These are phyloP conservation scores for Plantago coronopus DNA, from an alignment of 305 asterid species.

Conservation along the genomic window DNA sequence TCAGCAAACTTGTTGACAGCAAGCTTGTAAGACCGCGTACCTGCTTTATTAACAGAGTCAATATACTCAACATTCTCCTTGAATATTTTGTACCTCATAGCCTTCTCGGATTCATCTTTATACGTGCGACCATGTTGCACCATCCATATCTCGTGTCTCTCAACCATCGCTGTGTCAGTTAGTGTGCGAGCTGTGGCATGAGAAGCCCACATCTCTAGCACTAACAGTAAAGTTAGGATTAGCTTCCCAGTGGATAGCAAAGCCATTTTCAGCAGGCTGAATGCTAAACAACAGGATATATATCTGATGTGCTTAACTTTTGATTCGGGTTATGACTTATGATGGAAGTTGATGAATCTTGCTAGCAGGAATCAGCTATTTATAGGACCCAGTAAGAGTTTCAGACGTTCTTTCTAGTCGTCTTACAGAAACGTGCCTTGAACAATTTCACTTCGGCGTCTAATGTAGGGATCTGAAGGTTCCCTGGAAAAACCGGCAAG, in stretches of 20 bases:
- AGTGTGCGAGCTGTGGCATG: slow-evolving; percentile 16
- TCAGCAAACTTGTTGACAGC: slow-evolving; percentile 30
- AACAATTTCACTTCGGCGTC: too few relatives aligned
- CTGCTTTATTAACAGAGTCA: slow-evolving; percentile 20
- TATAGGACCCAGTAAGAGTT: too few relatives aligned
- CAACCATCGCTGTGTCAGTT: slow-evolving; percentile 18
- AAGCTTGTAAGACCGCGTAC: slow-evolving; percentile 21
- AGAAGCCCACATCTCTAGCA: slow-evolving; percentile 4
- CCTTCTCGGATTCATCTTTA: slow-evolving; percentile 25
- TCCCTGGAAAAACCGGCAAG: too few relatives aligned
- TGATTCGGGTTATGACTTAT: too few relatives aligned
- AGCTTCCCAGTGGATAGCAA: not conserved
- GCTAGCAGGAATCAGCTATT: too few relatives aligned
- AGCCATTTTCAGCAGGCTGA: not conserved
- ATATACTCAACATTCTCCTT: slow-evolving; percentile 20
- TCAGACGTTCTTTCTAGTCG: too few relatives aligned
- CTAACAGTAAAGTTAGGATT: not conserved
- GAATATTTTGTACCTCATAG: slow-evolving; percentile 23
- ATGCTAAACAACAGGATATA: not conserved
- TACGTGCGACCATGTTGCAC: slow-evolving; percentile 20
- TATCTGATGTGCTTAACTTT: too few relatives aligned
- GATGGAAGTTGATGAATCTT: not conserved
- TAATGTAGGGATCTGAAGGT: too few relatives aligned
- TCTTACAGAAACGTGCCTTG: too few relatives aligned
- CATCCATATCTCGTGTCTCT: slow-evolving; percentile 30